phyloP scores from a whole-genome alignment of 23 red algal species.

The Gracilaria domingensis region DNA sequence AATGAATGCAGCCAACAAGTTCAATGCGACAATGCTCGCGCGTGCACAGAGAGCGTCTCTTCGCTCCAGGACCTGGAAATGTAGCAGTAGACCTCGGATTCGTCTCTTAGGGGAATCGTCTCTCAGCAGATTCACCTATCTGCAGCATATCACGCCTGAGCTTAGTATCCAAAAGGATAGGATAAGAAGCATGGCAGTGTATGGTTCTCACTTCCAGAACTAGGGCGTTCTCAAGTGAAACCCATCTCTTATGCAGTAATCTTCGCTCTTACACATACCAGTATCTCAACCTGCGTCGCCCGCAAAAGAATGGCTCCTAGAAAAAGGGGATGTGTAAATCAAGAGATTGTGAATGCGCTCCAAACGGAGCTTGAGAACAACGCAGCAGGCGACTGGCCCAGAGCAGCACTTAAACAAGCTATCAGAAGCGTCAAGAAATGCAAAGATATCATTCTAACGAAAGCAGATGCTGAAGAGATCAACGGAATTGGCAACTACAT shows the following conservation, averaged over 20 bases:
- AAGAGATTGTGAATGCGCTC: slow-evolving; percentile 30
- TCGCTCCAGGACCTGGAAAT: background rate
- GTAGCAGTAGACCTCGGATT: background rate
- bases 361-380: slow-evolving; percentile 7
- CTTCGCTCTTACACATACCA: too few species aligned
- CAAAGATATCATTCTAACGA: slow-evolving; percentile 16
- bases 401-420: slow-evolving; percentile 9
- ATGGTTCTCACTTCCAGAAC: too few species aligned
- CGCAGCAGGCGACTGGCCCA: background rate
- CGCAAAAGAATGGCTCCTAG: background rate
- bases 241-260: too few species aligned
- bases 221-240: too few species aligned
- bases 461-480: slow-evolving; percentile 24
- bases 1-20: slow-evolving; percentile 8
- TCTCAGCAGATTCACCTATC: too few species aligned
- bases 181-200: too few species aligned
- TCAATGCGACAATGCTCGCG: too few species aligned
- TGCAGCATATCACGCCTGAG: too few species aligned
- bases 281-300: background rate
- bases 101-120: too few species aligned
- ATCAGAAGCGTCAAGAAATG: background rate
- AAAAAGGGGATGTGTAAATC: slow-evolving; percentile 19
- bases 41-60: too few species aligned
- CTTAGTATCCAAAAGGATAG: too few species aligned
- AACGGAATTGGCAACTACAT: slow-evolving; percentile 41